These are phyloP conservation scores for Sisymbrium altissimum DNA, from an alignment of 345 rosid genomes.

Conservation along the genomic window DNA sequence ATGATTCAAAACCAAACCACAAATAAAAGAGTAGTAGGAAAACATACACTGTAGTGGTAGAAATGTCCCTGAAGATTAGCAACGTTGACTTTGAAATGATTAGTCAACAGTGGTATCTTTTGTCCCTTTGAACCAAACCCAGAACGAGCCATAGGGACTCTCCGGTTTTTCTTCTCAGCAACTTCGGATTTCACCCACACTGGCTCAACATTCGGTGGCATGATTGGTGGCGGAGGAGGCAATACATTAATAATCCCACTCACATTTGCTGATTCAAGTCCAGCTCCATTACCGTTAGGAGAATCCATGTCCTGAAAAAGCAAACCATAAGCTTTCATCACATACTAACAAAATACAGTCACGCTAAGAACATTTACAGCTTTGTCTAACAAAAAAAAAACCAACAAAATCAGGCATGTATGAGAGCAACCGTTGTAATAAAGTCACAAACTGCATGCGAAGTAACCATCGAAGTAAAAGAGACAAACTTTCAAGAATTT, in stretches of 20 bases:
- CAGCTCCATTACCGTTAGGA: constrained; percentile 23
- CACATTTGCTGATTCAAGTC: constrained; percentile 42
- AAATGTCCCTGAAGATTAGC: constrained; percentile 54
- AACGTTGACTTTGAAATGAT: constrained; percentile 78
- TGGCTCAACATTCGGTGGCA: constrained; percentile 64
- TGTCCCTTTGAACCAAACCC: constrained; percentile 77
- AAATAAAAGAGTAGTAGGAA: neutral
- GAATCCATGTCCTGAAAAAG: constrained; percentile 51
- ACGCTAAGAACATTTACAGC: too few species aligned
- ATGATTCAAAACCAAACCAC: neutral
- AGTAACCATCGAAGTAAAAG: neutral
- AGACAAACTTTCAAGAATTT: neutral
- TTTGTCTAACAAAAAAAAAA: too few species aligned
- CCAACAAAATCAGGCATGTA: neutral
- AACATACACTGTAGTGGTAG: constrained; percentile 70
- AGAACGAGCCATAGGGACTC: constrained; percentile 59
- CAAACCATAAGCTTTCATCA: neutral
- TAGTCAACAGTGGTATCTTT: constrained; percentile 56
- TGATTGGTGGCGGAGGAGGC: constrained; percentile 72
- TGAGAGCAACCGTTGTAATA: too few species aligned
- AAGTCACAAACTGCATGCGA: too few species aligned
- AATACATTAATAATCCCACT: constrained; percentile 40
- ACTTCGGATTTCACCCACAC: constrained; percentile 39
- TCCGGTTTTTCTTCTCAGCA: constrained; percentile 47
- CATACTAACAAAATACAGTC: neutral